Conservation (phyloP, 1,284 basidiomycete species). For the Puccinia coronata region DNA sequence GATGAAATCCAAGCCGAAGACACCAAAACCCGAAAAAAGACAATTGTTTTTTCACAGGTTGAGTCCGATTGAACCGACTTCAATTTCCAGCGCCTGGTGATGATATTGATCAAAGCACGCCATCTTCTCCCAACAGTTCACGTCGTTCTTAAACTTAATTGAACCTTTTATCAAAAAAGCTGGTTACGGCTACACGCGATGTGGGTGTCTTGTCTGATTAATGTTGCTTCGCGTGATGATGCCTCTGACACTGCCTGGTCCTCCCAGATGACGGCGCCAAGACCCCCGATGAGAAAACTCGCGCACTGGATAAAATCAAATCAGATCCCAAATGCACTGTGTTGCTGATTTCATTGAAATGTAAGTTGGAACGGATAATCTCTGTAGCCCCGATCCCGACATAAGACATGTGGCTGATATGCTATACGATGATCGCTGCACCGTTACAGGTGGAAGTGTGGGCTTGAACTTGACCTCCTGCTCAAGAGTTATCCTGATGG, state of each 20-base stretch:
- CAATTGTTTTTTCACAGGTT: constrained; percentile 57
- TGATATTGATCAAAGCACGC: background rate
- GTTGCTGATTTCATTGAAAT: constrained; percentile 42
- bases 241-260: too few species aligned
- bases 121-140: constrained; percentile 56
- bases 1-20: constrained; percentile 50
- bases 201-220: constrained; percentile 25
- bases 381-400: too few species aligned
- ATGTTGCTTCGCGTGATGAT: background rate
- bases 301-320: constrained; percentile 35
- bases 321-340: constrained; percentile 31
- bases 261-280: constrained; percentile 40
- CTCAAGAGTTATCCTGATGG: constrained; percentile 55
- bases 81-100: background rate
- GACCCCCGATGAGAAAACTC: constrained; percentile 28
- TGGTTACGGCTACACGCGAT: constrained; percentile 55
- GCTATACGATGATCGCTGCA: background rate
- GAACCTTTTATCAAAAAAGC: constrained; percentile 54
- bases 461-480: constrained; percentile 92
- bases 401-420: background rate
- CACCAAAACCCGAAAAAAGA: constrained; percentile 42
- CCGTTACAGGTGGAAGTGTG: constrained; percentile 54
- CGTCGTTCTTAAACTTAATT: constrained; percentile 57
- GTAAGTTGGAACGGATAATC: constrained; percentile 21
- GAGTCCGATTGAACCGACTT: background rate